Percentiles rank a stretch among this genome's conserved stretches.
These are phyloP conservation scores for Magnusiomyces fungicola DNA, from an alignment of 1,139 yeast species.

Conservation along the genomic window DNA sequence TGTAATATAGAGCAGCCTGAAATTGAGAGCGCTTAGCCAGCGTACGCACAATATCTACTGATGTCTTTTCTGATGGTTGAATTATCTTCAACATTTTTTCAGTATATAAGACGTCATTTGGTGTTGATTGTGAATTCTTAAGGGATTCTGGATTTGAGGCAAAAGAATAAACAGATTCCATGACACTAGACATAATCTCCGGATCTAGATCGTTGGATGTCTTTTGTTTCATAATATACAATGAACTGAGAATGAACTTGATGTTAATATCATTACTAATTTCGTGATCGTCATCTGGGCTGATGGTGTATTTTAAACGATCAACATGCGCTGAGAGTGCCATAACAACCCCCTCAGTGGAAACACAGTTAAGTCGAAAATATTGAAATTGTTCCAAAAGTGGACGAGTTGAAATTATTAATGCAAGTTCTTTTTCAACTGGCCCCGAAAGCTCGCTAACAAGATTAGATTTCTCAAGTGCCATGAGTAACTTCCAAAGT, in stretches of 20 bases:
- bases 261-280: neutral
- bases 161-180: neutral
- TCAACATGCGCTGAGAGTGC: neutral
- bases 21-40: neutral
- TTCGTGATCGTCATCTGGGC: neutral
- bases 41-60: neutral
- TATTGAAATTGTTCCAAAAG: constrained; percentile 1
- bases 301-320: neutral
- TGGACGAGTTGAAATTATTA: neutral
- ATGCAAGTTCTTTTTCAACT: constrained; percentile 3
- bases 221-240: neutral
- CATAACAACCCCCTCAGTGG: neutral
- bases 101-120: neutral
- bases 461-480: neutral
- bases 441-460: neutral
- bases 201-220: neutral
- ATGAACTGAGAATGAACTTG: neutral
- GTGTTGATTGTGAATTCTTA: neutral
- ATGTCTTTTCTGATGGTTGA: neutral
- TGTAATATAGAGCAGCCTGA: neutral
- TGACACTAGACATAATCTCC: neutral
- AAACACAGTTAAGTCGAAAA: neutral
- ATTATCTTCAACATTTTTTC: neutral
- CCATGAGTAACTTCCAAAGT: constrained; percentile 1
- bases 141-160: neutral